Evolutionary conservation across 2,329 filamentous ascomycete species (phyloP).

Genomic region (Fusarium siculi): DNA sequence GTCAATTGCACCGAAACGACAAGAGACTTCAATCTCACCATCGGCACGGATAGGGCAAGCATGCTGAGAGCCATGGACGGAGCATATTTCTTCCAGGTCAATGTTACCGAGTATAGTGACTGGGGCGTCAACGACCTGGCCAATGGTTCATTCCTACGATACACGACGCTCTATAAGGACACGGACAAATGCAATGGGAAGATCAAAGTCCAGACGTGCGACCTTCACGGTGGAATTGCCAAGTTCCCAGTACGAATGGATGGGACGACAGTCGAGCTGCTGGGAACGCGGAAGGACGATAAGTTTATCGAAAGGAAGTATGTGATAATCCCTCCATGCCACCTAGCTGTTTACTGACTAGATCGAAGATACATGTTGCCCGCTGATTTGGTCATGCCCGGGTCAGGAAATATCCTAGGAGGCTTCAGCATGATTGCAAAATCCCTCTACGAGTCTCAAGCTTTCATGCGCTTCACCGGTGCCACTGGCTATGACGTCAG

Average conservation of each 20-base stretch:
- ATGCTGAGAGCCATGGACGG: slow-evolving; percentile 18
- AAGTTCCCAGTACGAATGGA: slow-evolving; percentile 19
- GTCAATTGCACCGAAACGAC: slow-evolving; percentile 31
- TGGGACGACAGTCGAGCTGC: slow-evolving; percentile 6
- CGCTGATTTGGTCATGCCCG: not conserved
- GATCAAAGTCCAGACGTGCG: slow-evolving; percentile 30
- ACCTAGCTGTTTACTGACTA: not conserved
- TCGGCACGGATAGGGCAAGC: not conserved
- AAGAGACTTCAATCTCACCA: slow-evolving; percentile 14
- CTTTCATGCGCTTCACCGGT: slow-evolving; percentile 28
- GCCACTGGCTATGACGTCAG: slow-evolving; percentile 28
- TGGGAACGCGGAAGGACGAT: slow-evolving; percentile 30
- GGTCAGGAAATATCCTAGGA: slow-evolving; percentile 26
- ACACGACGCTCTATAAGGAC: slow-evolving; percentile 33
- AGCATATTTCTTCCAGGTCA: slow-evolving; percentile 30
- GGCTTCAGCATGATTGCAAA: slow-evolving; percentile 30
- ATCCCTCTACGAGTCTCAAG: slow-evolving; percentile 12
- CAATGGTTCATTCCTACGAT: slow-evolving; percentile 27
- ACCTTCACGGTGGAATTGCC: slow-evolving; percentile 31
- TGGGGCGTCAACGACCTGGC: not conserved
- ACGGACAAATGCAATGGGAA: slow-evolving; percentile 14
- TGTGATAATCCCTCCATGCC: rapidly evolving
- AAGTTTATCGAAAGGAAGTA: slow-evolving; percentile 35
- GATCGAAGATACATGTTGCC: slow-evolving; percentile 28
- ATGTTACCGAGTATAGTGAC: slow-evolving; percentile 24